Percentiles rank a stretch among this genome's conserved stretches.
Conservation (phyloP, 805 yeast genomes). For the Ogataea neopini region DNA sequence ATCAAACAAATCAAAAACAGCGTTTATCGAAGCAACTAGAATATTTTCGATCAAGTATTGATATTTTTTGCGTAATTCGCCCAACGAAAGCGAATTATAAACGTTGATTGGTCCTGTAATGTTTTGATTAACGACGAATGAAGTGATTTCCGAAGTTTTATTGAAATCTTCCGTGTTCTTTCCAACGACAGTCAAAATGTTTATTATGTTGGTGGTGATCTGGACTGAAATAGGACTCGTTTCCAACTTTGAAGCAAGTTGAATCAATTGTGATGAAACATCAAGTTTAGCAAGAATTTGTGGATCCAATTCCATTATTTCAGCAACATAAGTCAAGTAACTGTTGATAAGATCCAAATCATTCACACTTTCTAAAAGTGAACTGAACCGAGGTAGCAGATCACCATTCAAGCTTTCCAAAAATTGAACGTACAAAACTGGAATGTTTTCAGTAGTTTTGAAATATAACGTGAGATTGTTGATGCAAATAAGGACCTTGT, state of each 20-base stretch:
- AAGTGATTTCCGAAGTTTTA: conserved; percentile 21
- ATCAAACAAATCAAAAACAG: conserved; percentile 75
- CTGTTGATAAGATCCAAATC: conserved; percentile 21
- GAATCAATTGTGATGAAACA: conserved; percentile 5
- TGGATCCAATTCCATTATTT: conserved; percentile 16
- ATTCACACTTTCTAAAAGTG: conserved; percentile 6
- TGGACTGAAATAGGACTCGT: conserved; percentile 17
- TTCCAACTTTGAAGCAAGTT: conserved; percentile 7
- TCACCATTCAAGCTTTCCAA: conserved; percentile 14
- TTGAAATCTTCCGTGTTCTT: conserved; percentile 21
- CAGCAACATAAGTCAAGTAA: conserved; percentile 21
- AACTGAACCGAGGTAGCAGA: conserved; percentile 13
- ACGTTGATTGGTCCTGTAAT: conserved; percentile 22
- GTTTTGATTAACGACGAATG: conserved; percentile 30
- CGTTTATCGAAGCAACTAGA: conserved; percentile 60
- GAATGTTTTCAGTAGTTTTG: conserved; percentile 30
- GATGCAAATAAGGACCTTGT: conserved; percentile 62
- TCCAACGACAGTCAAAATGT: conserved; percentile 30
- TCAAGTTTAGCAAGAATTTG: not conserved
- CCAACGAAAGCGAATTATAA: conserved; percentile 14
- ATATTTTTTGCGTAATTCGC: conserved; percentile 29
- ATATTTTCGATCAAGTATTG: conserved; percentile 29
- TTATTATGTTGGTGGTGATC: conserved; percentile 23
- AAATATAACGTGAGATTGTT: conserved; percentile 59
- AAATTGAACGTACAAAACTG: conserved; percentile 15